Evolutionary conservation across 805 yeast genomes (phyloP).

Genomic region (Starmerella tilneyi): DNA sequence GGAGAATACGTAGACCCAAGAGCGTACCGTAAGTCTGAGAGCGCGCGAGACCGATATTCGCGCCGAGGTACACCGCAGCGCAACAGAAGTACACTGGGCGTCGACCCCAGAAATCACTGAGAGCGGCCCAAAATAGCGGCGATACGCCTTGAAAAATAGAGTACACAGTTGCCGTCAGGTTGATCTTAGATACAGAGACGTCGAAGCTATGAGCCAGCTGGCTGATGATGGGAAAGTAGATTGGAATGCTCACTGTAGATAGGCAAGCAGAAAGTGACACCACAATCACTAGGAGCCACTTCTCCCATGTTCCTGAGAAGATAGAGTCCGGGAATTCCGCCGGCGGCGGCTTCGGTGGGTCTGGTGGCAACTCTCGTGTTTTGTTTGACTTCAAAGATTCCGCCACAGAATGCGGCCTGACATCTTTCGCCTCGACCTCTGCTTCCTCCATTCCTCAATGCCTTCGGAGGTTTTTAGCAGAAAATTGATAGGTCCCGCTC

Average conservation of each 20-base stretch:
- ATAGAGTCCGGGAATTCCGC: conserved; percentile 17
- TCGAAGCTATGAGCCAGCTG: conserved; percentile 45
- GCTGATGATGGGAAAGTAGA: conserved; percentile 69
- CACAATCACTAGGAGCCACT: conserved; percentile 17
- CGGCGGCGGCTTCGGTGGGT: not conserved
- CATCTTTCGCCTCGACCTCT: not conserved
- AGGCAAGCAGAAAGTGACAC: conserved; percentile 15
- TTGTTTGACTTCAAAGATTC: not conserved
- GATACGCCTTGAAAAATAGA: conserved; percentile 64
- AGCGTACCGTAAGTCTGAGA: conserved; percentile 49
- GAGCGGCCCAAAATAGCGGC: conserved; percentile 57
- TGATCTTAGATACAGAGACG: conserved; percentile 48
- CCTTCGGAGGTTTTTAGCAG: too few species aligned
- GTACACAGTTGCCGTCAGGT: conserved; percentile 67
- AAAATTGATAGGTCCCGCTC: too few species aligned
- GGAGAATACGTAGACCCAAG: conserved; percentile 60
- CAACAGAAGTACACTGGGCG: conserved; percentile 55
- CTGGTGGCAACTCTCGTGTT: too few species aligned
- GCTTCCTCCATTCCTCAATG: too few species aligned
- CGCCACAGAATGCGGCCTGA: not conserved
- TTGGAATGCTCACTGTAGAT: conserved; percentile 64
- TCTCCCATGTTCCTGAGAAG: conserved; percentile 11
- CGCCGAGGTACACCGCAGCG: conserved; percentile 44
- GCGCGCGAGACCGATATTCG: conserved; percentile 58
- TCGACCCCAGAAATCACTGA: conserved; percentile 66